Evolutionary conservation across 176 grass and related monocot species (phyloP).

Genomic region (Otatea glauca): DNA sequence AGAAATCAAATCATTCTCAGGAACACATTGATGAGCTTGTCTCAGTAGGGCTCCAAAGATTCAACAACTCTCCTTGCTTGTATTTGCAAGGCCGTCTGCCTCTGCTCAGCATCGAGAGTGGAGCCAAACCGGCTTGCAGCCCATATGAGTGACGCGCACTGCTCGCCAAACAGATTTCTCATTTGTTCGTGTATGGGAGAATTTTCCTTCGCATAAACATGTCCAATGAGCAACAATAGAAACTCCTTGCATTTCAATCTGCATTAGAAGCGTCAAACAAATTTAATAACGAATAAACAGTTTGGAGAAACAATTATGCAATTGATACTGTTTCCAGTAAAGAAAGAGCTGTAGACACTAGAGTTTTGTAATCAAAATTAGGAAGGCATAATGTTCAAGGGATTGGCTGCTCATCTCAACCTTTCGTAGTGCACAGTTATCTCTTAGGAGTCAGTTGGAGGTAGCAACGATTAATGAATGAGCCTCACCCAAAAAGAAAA

Average conservation of each 20-base stretch:
- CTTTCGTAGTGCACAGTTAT: not conserved
- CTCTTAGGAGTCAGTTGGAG: not conserved
- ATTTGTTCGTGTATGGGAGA: conserved; percentile 89
- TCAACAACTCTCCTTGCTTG: conserved; percentile 91
- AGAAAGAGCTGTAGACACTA: not conserved
- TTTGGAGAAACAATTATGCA: conserved; percentile 15
- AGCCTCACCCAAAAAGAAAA: not conserved
- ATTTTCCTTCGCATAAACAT: conserved; percentile 83
- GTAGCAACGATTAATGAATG: not conserved
- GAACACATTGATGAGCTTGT: not conserved
- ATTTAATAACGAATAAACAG: not conserved
- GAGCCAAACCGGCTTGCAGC: conserved; percentile 91
- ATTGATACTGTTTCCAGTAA: not conserved
- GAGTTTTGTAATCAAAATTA: not conserved
- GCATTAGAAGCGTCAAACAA: conserved; percentile 22
- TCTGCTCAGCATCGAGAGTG: conserved; percentile 81
- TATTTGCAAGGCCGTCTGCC: conserved; percentile 86
- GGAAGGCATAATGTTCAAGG: conserved; percentile 4
- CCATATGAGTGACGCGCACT: conserved; percentile 86
- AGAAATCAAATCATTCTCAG: not conserved
- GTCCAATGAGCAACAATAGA: conserved; percentile 74
- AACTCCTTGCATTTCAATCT: conserved; percentile 98
- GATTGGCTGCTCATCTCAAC: not conserved
- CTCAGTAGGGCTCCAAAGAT: conserved; percentile 73
- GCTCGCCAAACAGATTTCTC: conserved; percentile 67